Evolutionary conservation across 225 moss, liverwort and hornwort species (phyloP).

Genomic region (Bryum argenteum): DNA sequence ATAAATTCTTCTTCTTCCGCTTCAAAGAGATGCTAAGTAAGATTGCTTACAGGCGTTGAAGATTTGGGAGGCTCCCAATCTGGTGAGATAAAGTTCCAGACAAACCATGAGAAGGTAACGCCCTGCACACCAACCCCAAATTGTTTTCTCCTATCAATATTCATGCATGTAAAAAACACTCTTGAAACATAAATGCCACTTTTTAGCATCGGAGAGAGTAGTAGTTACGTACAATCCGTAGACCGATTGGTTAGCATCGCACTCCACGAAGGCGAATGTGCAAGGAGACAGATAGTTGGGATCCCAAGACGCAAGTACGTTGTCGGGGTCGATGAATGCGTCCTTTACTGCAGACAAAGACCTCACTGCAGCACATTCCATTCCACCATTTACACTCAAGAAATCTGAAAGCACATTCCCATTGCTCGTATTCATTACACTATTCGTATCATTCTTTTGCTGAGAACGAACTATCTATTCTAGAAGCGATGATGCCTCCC

Average conservation of each 20-base stretch:
- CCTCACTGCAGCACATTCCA: slow-evolving; percentile 39
- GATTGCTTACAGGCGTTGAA: slow-evolving; percentile 61
- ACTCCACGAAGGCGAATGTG: slow-evolving; percentile 64
- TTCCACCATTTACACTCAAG: too few relatives aligned
- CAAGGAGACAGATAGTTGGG: slow-evolving; percentile 64
- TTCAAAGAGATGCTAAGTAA: slow-evolving; percentile 14
- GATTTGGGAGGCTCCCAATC: slow-evolving; percentile 60
- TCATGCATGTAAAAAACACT: not conserved
- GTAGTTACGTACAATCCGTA: slow-evolving; percentile 45
- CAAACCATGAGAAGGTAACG: slow-evolving; percentile 49
- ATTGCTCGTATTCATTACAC: too few relatives aligned
- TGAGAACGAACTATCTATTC: too few relatives aligned
- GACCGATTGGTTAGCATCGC: slow-evolving; percentile 51
- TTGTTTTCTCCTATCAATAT: not conserved
- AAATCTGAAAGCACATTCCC: too few relatives aligned
- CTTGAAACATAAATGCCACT: too few relatives aligned
- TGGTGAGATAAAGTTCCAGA: slow-evolving; percentile 52
- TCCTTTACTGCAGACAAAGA: slow-evolving; percentile 49
- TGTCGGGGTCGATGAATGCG: slow-evolving; percentile 52
- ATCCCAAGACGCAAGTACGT: slow-evolving; percentile 64
- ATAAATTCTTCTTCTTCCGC: not conserved
- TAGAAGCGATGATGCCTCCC: too few relatives aligned
- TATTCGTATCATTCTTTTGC: too few relatives aligned
- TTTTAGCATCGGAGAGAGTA: not conserved
- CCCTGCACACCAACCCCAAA: slow-evolving; percentile 42